Evolutionary conservation across 169 alveolate species (phyloP).

Genomic region (Plasmodium reichenowi): DNA sequence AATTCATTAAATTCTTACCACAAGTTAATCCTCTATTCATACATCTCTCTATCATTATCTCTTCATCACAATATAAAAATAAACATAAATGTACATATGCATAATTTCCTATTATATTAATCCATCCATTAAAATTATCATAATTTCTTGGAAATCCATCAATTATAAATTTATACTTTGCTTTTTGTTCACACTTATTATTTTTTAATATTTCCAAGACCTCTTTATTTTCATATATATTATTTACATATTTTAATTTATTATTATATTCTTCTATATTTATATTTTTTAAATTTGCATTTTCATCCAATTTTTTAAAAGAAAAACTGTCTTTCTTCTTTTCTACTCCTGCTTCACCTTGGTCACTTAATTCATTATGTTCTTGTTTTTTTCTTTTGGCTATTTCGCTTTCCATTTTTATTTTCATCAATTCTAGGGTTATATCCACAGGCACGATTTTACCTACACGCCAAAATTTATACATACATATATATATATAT

Average conservation of each 20-base stretch:
- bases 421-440: conserved; percentile 90
- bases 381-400: conserved; percentile 85
- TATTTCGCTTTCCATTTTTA: conserved; percentile 88
- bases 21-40: conserved; percentile 76
- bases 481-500: neutral
- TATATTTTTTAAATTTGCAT: conserved; percentile 26
- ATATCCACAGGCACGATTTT: conserved; percentile 94
- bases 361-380: conserved; percentile 24
- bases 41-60: conserved; percentile 78
- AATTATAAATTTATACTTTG: conserved; percentile 88
- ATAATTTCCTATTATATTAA: conserved; percentile 75
- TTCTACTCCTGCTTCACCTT: neutral
- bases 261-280: conserved; percentile 26
- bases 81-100: conserved; percentile 81
- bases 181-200: conserved; percentile 39
- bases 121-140: conserved; percentile 92
- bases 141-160: conserved; percentile 98
- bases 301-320: conserved; percentile 48
- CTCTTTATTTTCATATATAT: conserved; percentile 58
- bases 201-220: conserved; percentile 50
- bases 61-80: conserved; percentile 80
- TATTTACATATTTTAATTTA: conserved; percentile 57
- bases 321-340: conserved; percentile 45
- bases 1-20: conserved; percentile 47
- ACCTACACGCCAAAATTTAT: conserved; percentile 80